Evolutionary conservation across 2,329 filamentous ascomycete species (phyloP), one percentile per base, ranked within the genome.

Genomic region (Dactylonectria macrodidyma): DNA sequence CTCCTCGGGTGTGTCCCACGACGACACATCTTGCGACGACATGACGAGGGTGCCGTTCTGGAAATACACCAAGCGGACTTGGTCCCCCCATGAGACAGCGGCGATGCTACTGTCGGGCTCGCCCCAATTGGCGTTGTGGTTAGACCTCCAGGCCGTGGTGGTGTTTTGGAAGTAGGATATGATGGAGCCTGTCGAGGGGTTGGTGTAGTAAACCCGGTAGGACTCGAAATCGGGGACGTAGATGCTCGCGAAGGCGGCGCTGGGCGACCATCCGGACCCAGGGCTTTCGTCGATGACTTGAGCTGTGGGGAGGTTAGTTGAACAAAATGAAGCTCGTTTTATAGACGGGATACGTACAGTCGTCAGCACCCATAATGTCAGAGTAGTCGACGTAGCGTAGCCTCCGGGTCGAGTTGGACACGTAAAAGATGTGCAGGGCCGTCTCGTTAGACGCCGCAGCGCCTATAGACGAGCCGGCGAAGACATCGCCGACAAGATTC

Each of bases 31-130:
- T 26, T 64, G 66, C 10, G 44, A 46, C 1, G 69, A 68, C 59
- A 70, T 55, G 36, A 66, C 59, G 16, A 73, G 56, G 19, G 51
- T 57, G 8, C 58, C 47, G 10, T 55, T 34, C 46, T 71, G 62
- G 38, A 73, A 73, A 50, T 73, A 74, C 19, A 71, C 59, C 8
- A 74, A 16, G 1, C 72, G 65, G 26, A 70, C 48, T 51, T 71
- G 61, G 26, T 69, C 59, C 41, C 48, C 46, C 69, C 71, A 74
- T n/a, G 65, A 58, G 2, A 70, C 54, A 3, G 67, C 66, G 3
- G 71, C 57, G 44, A 74, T 65, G 30, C 71, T 66, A 46, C 69
- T 68, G 11, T 69, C 65, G 1, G 59, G 59, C 5, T 59, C 50
- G 11, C 69, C 71, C 71, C 71, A 70, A 11, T 26, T 19, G 12